Conservation (phyloP, 495 filamentous ascomycete genomes). For the Parathielavia hyrcaniae region DNA sequence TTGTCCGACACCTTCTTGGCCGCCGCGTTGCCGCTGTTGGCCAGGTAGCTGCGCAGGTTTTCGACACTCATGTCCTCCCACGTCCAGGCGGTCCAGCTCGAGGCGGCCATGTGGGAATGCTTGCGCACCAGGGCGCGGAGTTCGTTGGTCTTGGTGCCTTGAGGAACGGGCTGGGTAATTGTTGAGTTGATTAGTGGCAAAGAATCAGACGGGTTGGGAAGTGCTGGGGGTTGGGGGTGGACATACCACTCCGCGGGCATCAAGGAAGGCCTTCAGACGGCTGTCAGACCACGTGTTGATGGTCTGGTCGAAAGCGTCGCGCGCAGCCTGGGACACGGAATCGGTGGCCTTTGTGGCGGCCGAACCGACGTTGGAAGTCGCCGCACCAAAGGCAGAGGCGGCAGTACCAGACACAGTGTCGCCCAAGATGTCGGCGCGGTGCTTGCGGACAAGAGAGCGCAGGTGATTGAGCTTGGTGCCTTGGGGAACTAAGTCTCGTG, state of each 20-base stretch:
- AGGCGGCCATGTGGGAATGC: constrained; percentile 64
- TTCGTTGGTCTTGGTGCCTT: constrained; percentile 69
- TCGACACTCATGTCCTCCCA: constrained; percentile 79
- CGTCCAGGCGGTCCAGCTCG: constrained; percentile 70
- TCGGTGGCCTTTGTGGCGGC: constrained; percentile 71
- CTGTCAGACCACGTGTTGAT: constrained; percentile 63
- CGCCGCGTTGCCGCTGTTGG: constrained; percentile 50
- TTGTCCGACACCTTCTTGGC: constrained; percentile 64
- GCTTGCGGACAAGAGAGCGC: constrained; percentile 81
- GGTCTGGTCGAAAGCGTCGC: constrained; percentile 61
- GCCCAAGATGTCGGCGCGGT: constrained; percentile 67
- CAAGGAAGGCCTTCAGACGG: constrained; percentile 70
- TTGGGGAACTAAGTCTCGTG: constrained; percentile 72
- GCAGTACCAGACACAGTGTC: constrained; percentile 59
- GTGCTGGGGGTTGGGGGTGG: background rate
- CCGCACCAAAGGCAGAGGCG: constrained; percentile 65
- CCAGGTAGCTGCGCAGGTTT: constrained; percentile 67
- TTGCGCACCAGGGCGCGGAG: constrained; percentile 69
- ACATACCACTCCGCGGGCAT: constrained; percentile 50
- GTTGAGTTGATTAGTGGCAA: constrained; percentile 18
- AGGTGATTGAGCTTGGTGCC: constrained; percentile 86
- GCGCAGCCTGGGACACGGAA: constrained; percentile 54
- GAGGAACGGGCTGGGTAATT: constrained; percentile 60
- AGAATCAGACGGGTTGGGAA: background rate
- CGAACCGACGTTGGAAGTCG: constrained; percentile 75